Evolutionary conservation across 2,329 filamentous ascomycete species (phyloP).

Genomic region (Ophiognomonia clavigignenti-juglandacearum): DNA sequence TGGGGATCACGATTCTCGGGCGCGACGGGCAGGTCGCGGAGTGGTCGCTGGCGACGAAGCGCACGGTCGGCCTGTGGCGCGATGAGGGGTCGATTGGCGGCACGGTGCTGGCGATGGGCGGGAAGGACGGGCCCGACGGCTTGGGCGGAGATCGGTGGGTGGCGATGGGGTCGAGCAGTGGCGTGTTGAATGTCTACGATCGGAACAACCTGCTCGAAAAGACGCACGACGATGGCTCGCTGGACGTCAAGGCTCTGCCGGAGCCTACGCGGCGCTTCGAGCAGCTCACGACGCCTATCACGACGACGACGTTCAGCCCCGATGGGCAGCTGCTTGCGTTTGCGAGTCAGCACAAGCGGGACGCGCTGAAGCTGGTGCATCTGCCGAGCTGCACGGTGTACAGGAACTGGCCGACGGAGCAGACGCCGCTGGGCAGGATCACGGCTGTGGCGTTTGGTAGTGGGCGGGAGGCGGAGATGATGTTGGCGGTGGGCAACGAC

Average conservation of each 20-base stretch:
- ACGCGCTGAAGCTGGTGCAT: slow-evolving; percentile 83
- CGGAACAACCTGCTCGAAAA: slow-evolving; percentile 56
- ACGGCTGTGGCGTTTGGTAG: slow-evolving; percentile 66
- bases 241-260: slow-evolving; percentile 60
- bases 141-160: slow-evolving; percentile 85
- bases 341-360: slow-evolving; percentile 80
- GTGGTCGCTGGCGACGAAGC: slow-evolving; percentile 66
- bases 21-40: slow-evolving; percentile 88
- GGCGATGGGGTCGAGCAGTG: slow-evolving; percentile 77
- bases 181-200: slow-evolving; percentile 93
- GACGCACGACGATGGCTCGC: slow-evolving; percentile 24
- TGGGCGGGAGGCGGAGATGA: slow-evolving; percentile 44
- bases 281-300: slow-evolving; percentile 83
- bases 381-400: slow-evolving; percentile 90
- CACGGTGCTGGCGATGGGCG: slow-evolving; percentile 76
- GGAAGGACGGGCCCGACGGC: slow-evolving; percentile 52
- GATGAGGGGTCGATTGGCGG: slow-evolving; percentile 87
- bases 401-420: slow-evolving; percentile 91
- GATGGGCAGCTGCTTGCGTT: slow-evolving; percentile 89
- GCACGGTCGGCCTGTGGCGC: slow-evolving; percentile 76
- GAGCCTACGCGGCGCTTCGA: slow-evolving; percentile 71
- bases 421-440: slow-evolving; percentile 82
- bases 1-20: slow-evolving; percentile 76
- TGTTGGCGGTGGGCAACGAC: slow-evolving; percentile 86
- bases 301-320: slow-evolving; percentile 72